Percentiles rank a stretch among this genome's conserved stretches.
Conservation (phyloP, 2,329 filamentous ascomycete genomes). For the Coleophoma cylindrospora region DNA sequence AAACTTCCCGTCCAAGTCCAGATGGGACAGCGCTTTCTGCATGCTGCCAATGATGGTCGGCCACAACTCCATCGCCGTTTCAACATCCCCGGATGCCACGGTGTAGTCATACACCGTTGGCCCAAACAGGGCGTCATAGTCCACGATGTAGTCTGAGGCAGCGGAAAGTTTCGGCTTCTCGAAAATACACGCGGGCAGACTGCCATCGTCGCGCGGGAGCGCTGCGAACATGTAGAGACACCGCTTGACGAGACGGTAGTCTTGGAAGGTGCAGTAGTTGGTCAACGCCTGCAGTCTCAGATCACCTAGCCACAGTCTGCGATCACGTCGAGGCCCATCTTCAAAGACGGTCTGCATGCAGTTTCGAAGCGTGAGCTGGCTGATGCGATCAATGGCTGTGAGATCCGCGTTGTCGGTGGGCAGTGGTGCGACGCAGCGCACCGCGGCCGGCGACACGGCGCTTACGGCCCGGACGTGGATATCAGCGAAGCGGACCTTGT, state of each 20-base stretch:
- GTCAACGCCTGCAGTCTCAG: slow-evolving; percentile 30
- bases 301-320: slow-evolving; percentile 32
- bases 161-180: slow-evolving; percentile 26
- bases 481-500: slow-evolving; percentile 26
- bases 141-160: slow-evolving; percentile 30
- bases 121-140: slow-evolving; percentile 31
- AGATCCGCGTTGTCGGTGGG: slow-evolving; percentile 17
- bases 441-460: slow-evolving; percentile 17
- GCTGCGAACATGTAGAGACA: slow-evolving; percentile 31
- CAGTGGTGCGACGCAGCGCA: slow-evolving; percentile 1
- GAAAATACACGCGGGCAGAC: slow-evolving; percentile 29
- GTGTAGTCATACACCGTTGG: slow-evolving; percentile 28
- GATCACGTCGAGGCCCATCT: slow-evolving; percentile 31
- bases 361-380: slow-evolving; percentile 28
- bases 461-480: slow-evolving; percentile 24
- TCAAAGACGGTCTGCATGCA: slow-evolving; percentile 35
- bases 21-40: slow-evolving; percentile 18
- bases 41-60: slow-evolving; percentile 25
- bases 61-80: slow-evolving; percentile 25
- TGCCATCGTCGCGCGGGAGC: slow-evolving; percentile 25
- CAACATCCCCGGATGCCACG: slow-evolving; percentile 24
- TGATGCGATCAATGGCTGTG: slow-evolving; percentile 23
- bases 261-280: slow-evolving; percentile 31
- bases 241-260: slow-evolving; percentile 29
- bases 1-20: slow-evolving; percentile 19